Conservation (phyloP, 805 yeast species). For the Schizosaccharomyces japonicus region DNA sequence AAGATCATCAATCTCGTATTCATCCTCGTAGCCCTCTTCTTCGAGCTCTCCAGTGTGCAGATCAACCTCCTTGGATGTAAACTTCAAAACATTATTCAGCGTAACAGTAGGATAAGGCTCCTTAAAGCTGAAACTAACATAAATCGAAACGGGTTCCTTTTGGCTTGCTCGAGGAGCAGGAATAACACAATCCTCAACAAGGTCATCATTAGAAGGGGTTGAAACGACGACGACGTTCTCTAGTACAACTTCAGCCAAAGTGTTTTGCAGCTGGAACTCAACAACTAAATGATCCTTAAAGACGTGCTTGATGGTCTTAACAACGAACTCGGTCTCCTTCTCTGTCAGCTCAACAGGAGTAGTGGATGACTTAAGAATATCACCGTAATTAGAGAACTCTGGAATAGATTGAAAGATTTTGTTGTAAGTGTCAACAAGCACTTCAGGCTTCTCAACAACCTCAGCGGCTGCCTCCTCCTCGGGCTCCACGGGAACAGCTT, state of each 20-base stretch:
- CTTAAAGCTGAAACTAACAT: conserved; percentile 50
- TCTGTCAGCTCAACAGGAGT: conserved; percentile 51
- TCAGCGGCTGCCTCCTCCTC: conserved; percentile 11
- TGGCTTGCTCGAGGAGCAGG: conserved; percentile 55
- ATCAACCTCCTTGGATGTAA: conserved; percentile 57
- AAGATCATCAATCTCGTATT: conserved; percentile 69
- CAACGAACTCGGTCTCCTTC: conserved; percentile 78
- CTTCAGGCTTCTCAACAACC: conserved; percentile 11
- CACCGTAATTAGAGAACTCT: conserved; percentile 52
- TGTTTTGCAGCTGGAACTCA: conserved; percentile 68
- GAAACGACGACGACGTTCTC: conserved; percentile 47
- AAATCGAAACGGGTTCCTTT: conserved; percentile 45
- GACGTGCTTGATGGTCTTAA: conserved; percentile 59
- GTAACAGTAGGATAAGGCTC: conserved; percentile 20
- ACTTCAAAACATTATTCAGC: conserved; percentile 45
- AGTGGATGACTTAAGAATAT: conserved; percentile 42
- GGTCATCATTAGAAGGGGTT: conserved; percentile 20
- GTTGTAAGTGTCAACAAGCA: conserved; percentile 25
- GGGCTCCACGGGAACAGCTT: conserved; percentile 6
- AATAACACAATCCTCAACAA: conserved; percentile 49
- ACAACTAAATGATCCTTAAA: conserved; percentile 49
- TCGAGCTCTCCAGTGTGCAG: conserved; percentile 38
- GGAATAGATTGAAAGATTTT: conserved; percentile 47
- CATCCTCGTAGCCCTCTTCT: conserved; percentile 77
- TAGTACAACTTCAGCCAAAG: conserved; percentile 52